Percentiles rank a stretch among this genome's conserved stretches.
These are phyloP conservation scores for Solanum hybrid DNA, from an alignment of 305 asterid genomes.

Conservation along the genomic window DNA sequence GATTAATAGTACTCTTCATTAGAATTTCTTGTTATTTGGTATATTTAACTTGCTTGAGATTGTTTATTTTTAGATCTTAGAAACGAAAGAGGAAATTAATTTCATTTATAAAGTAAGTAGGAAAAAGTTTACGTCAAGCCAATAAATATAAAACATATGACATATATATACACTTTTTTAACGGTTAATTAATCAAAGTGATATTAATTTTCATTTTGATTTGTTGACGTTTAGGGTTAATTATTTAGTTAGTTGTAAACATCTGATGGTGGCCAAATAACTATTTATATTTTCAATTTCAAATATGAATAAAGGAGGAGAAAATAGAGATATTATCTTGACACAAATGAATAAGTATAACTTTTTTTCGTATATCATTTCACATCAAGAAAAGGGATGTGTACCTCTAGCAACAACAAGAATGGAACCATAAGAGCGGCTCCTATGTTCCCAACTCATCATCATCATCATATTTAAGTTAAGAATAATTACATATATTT, in stretches of 20 bases:
- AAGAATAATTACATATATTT: not conserved
- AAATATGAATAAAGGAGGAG: not conserved
- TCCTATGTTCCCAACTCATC: not conserved
- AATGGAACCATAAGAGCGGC: not conserved
- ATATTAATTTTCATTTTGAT: not conserved
- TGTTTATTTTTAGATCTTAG: not conserved
- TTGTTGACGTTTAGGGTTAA: not conserved
- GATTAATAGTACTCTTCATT: too few relatives aligned
- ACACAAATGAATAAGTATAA: not conserved
- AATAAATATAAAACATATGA: too few relatives aligned
- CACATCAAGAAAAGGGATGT: not conserved
- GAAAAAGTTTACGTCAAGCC: not conserved
- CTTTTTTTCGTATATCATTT: not conserved
- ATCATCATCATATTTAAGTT: not conserved
- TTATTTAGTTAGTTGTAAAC: not conserved
- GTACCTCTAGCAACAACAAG: not conserved
- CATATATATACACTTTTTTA: not conserved
- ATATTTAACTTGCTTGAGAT: not conserved
- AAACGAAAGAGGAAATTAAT: not conserved
- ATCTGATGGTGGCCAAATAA: too few relatives aligned
- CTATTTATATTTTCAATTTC: not conserved
- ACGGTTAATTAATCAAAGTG: not conserved
- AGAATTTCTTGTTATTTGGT: not conserved
- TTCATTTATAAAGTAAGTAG: not conserved
- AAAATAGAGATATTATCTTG: not conserved